Base-by-base conservation (phyloP, 148 eudicot species). In the Rhododendron ovatum region DNA sequence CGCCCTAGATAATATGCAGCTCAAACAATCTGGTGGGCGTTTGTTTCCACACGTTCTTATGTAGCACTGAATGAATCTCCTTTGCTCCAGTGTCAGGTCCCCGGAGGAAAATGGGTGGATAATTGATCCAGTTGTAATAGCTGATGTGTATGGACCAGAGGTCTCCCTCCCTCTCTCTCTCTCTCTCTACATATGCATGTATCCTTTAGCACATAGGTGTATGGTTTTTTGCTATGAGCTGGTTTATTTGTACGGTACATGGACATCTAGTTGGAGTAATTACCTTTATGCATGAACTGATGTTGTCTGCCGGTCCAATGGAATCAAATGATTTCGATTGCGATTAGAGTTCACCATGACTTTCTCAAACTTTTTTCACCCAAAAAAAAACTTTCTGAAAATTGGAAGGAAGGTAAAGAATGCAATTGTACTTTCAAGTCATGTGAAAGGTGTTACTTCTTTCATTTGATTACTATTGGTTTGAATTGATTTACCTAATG, bases 101-200 rank as follows among this genome's bases (percentile, higher is more conserved):
- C 95, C 90, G 17, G 91, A 84, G 82, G 94, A 94, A 93, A 89
- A 93, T 90, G 93, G 89, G 78, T 96, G 99, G 99, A 94, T 96
- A 84, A 78, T 96, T 63, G 96, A 96, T 82, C 99, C 99, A 10
- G 93, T 92, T 86, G 88, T 89, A 77, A 95, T 96, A 88, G 95
- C 96, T 89, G 97, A 96, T 89, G 88, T 90, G 67, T 96, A 96
- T 89, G 95, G 98, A 85, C 91, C 92, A 78, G 96, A 94, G 98
- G 99, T 95, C 90, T 18, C 35, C n/a, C 15, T 63, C 75, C 28
- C 37, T 81, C 61, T 20, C 61, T 57, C 67, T 47, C 73, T 15
- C 9, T 59, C 18, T 83, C 65, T 47, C 8, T 2, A 1, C 17
- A 2, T n/a, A 65, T 5, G 73, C 26, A 10, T 20, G n/a, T 65